Conservation (phyloP, 164 flowering plant species). For the Stephania japonica region DNA sequence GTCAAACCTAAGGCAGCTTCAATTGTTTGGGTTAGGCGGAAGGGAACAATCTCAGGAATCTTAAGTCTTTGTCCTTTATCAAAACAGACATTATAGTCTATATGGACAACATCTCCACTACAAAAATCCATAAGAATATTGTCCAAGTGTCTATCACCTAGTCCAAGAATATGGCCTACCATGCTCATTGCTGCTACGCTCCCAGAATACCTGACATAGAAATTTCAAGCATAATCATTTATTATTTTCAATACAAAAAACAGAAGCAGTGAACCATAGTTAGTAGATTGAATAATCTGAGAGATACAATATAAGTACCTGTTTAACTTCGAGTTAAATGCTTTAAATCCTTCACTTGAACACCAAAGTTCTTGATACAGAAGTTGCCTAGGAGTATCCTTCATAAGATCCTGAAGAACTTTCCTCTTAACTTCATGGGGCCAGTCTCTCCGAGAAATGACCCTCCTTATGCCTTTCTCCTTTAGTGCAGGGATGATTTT, state of each 20-base stretch:
- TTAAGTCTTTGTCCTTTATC: conserved; percentile 92
- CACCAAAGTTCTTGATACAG: conserved; percentile 98
- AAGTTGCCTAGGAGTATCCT: conserved; percentile 85
- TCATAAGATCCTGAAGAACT: conserved; percentile 91
- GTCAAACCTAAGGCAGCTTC: conserved; percentile 94
- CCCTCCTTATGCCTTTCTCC: conserved; percentile 96
- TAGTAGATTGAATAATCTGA: not conserved
- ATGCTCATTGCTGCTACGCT: conserved; percentile 97
- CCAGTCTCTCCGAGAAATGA: conserved; percentile 97
- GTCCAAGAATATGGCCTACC: conserved; percentile 88
- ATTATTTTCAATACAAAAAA: not conserved
- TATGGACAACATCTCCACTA: conserved; percentile 88
- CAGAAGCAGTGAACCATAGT: not conserved
- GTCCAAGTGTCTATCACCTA: conserved; percentile 97
- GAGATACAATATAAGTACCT: conserved; percentile 37
- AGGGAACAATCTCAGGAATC: conserved; percentile 96
- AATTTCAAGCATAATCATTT: not conserved
- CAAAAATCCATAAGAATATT: conserved; percentile 86
- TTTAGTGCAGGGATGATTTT: conserved; percentile 97
- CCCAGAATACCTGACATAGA: conserved; percentile 68
- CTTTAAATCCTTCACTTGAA: conserved; percentile 93
- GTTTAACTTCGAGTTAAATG: conserved; percentile 80
- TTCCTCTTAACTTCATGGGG: conserved; percentile 96
- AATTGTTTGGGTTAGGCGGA: conserved; percentile 91
- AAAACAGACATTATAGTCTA: conserved; percentile 95